Conservation (phyloP, 306 rosid genomes). For the Sphenostylis stenocarpa region DNA sequence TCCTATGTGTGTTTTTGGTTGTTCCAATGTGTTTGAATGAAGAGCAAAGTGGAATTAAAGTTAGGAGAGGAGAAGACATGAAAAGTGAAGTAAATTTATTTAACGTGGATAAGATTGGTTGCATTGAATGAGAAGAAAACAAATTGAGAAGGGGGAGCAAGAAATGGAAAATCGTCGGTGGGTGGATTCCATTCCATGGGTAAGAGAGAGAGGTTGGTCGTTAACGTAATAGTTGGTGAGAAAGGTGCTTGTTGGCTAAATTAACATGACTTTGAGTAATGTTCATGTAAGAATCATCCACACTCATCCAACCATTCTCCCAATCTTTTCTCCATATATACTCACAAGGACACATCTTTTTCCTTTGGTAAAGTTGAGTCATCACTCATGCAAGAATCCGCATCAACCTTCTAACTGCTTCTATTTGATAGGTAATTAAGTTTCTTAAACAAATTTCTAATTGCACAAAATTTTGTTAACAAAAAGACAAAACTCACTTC, state of each 20-base stretch:
- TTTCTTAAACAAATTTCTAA: too few relatives aligned
- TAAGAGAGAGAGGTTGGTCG: slow-evolving; percentile 22
- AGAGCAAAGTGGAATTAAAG: neutral
- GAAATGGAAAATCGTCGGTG: slow-evolving; percentile 23
- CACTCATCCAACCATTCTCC: neutral
- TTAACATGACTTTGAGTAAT: slow-evolving; percentile 32
- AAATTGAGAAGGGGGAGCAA: neutral
- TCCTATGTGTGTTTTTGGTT: neutral
- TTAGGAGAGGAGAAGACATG: neutral
- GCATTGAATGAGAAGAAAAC: slow-evolving; percentile 19
- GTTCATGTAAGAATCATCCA: slow-evolving; percentile 14
- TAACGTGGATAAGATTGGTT: neutral
- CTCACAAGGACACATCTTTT: neutral
- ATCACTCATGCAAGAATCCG: neutral
- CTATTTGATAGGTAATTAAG: too few relatives aligned
- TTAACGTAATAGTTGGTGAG: slow-evolving; percentile 37
- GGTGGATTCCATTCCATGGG: slow-evolving; percentile 23
- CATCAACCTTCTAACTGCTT: neutral
- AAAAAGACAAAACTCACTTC: too few relatives aligned
- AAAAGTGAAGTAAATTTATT: neutral
- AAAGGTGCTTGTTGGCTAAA: slow-evolving; percentile 39
- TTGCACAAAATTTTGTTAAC: too few relatives aligned
- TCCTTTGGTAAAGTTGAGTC: slow-evolving; percentile 13
- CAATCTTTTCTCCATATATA: slow-evolving; percentile 2
- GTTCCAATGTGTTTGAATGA: neutral